These are phyloP conservation scores for Aaosphaeria arxii DNA, from an alignment of 2,329 filamentous ascomycete genomes.

Conservation along the genomic window DNA sequence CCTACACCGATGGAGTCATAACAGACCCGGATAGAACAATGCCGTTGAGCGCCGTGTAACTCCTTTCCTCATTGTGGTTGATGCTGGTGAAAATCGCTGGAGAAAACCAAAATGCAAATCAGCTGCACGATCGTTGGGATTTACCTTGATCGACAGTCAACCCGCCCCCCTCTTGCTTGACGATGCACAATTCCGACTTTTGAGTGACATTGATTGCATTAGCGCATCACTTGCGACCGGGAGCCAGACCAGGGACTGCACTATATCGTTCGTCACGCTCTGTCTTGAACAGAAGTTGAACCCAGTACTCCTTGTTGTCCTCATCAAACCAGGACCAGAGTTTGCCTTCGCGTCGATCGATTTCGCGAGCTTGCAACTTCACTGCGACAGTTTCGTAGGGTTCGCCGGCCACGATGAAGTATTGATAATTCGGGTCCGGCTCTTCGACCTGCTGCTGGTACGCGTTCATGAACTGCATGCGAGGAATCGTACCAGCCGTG, in stretches of 20 bases:
- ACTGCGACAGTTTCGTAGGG: conserved; percentile 97
- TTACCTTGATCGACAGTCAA: too few relatives aligned
- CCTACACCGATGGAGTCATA: conserved; percentile 17
- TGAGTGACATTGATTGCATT: neutral
- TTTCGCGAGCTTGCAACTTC: conserved; percentile 89
- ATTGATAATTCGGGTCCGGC: conserved; percentile 88
- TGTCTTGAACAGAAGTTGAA: conserved; percentile 97
- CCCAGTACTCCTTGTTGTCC: conserved; percentile 95
- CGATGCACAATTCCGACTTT: neutral
- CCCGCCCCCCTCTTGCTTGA: neutral
- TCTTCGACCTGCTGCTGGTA: conserved; percentile 96
- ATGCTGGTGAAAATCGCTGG: neutral
- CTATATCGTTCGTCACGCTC: conserved; percentile 89
- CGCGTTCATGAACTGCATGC: conserved; percentile 95
- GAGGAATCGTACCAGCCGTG: conserved; percentile 68
- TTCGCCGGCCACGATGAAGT: conserved; percentile 90
- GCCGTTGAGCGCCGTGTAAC: conserved; percentile 10
- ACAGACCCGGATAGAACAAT: neutral
- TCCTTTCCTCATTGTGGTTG: neutral
- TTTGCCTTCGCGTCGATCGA: conserved; percentile 82
- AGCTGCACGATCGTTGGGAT: neutral
- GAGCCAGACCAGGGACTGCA: conserved; percentile 63
- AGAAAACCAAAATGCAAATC: conserved; percentile 1
- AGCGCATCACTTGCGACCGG: conserved; percentile 36
- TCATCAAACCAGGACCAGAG: conserved; percentile 96